Evolutionary conservation across 305 asterid genomes (phyloP), one percentile per base, ranked within the genome.

Genomic region (Rubia peregrina): DNA sequence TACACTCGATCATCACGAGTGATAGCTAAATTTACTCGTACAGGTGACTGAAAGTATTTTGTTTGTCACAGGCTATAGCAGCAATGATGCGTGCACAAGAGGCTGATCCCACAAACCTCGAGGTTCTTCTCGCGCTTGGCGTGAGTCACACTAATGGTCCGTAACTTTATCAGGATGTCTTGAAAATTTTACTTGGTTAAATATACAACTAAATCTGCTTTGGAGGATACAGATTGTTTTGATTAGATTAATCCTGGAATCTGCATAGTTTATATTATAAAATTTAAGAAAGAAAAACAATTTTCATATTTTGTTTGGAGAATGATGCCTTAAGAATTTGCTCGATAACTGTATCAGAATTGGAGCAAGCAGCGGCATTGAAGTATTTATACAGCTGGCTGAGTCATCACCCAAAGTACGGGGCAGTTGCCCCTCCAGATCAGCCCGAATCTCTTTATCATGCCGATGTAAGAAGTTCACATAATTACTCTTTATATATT

Each of bases 51-150:
- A 73, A n/a, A 43, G 24, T 70, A 22, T 59, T 30, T 53, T 24
- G 72, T 56, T 76, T 79, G 63, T 85, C 61, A 76, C 92, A 95
- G 98, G 99, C 98, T 79, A 95, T 95, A 81, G 99, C 99, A 75
- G 96, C 98, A 75, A 95, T 95, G 99, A 95, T 95, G 97, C 90
- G 90, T 74, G 98, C 99, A 14, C 98, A 92, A 71, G 96, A 88
- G 83, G 99, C 81, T 71, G 96, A 95, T 84, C 90, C 99, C 8
- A 84, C 95, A 77, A 95, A 95, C 83, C 78, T 95, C 82, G 99
- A 95, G 87, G 99, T 95, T 74, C 95, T 95, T 78, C 97, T 95
- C 59, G 90, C 99, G 67, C 97, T 95, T 83, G 99, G 99, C 60
- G 99, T 95, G 83, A 95, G 99, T 73, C 96, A 95, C 81, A 95